These are phyloP conservation scores for Periconia sp. DNA, from an alignment of 2,329 filamentous ascomycete genomes.

Conservation along the genomic window DNA sequence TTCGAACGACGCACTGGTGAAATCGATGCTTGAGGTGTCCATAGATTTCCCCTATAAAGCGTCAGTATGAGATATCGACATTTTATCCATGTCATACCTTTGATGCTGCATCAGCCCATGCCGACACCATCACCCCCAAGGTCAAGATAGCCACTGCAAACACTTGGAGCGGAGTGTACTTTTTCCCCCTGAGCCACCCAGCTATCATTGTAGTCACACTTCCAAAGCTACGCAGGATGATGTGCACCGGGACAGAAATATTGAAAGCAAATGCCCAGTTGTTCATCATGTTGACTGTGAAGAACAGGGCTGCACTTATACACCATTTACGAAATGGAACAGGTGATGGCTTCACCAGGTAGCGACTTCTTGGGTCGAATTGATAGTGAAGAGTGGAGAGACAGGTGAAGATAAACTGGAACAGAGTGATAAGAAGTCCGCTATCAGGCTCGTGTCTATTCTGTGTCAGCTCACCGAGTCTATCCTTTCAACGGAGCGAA, in stretches of 20 bases:
- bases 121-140: constrained; percentile 80
- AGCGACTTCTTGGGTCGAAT: constrained; percentile 58
- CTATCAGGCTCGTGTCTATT: constrained; percentile 77
- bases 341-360: constrained; percentile 74
- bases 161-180: constrained; percentile 78
- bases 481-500: constrained; percentile 11
- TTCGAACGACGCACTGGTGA: constrained; percentile 54
- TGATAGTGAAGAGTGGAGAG: constrained; percentile 54
- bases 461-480: constrained; percentile 16
- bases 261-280: constrained; percentile 97
- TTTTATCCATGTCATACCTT: constrained; percentile 61
- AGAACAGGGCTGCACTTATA: constrained; percentile 87
- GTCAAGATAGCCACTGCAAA: constrained; percentile 82
- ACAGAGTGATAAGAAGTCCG: constrained; percentile 66
- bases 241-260: constrained; percentile 95
- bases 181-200: constrained; percentile 84
- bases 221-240: constrained; percentile 91
- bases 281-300: constrained; percentile 91
- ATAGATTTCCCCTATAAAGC: constrained; percentile 45
- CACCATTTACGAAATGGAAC: constrained; percentile 85
- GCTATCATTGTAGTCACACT: constrained; percentile 94
- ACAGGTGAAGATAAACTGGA: constrained; percentile 64
- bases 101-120: constrained; percentile 82
- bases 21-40: constrained; percentile 43
- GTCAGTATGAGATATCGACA: constrained; percentile 12